phyloP scores from a whole-genome alignment of 2,329 filamentous ascomycete species.

The Neonectria faginata region DNA sequence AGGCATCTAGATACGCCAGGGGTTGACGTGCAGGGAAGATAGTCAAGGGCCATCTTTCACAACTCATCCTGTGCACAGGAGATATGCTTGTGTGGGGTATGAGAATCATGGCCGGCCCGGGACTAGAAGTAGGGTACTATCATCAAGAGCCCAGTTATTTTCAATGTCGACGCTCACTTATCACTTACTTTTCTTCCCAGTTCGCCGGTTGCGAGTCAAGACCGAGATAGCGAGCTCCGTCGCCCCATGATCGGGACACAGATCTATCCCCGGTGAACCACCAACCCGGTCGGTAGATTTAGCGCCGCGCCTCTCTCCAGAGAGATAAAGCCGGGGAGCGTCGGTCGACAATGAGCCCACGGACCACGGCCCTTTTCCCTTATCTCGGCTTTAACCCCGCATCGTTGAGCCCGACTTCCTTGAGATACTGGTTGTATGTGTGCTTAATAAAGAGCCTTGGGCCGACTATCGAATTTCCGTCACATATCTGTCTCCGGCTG shows the following conservation, averaged over 20 bases:
- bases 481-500: background rate
- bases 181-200: background rate
- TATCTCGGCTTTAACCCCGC: constrained; percentile 6
- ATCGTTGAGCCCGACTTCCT: background rate
- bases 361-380: background rate
- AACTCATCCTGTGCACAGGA: background rate
- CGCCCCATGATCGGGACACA: background rate
- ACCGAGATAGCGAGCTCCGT: constrained; percentile 4
- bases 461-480: background rate
- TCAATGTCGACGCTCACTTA: background rate
- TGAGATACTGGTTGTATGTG: background rate
- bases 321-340: constrained; percentile 5
- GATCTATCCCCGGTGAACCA: background rate
- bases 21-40: background rate
- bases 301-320: background rate
- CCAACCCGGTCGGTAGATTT: background rate
- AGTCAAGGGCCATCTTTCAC: background rate
- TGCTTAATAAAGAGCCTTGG: constrained; percentile 6
- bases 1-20: constrained; percentile 7
- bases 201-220: background rate
- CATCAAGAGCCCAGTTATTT: background rate
- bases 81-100: background rate
- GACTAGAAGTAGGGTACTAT: background rate
- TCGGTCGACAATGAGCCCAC: constrained; percentile 7
- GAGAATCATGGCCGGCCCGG: background rate